Evolutionary conservation across 106 monocot species (phyloP), one percentile per base, ranked within the genome.

Genomic region (Dioscorea alata): DNA sequence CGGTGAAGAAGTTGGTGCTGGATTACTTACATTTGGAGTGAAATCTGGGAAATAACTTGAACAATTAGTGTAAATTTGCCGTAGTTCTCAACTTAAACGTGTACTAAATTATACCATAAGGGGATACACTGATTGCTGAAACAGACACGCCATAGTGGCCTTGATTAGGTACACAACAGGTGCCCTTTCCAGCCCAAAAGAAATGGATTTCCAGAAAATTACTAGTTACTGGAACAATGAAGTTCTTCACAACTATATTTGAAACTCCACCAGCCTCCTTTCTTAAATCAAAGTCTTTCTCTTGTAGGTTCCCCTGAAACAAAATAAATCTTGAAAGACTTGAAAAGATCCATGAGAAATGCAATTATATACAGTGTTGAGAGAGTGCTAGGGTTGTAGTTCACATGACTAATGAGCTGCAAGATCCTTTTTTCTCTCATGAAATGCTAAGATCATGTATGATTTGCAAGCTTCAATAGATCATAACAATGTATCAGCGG

Each of bases 171-270:
- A 86, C 68, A 72, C 80, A 86, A 49, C 83, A 83, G 59, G 90
- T 90, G 31, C 90, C 90, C 75, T 86, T 90, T 62, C 90, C 90
- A 50, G 90, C 83, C 90, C 90, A 90, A 73, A 90, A 90, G 73
- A 90, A 86, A 83, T 90, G 90, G 34, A 90, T 83, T 70, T 90
- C 90, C 15, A 90, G 78, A 63, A 90, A 83, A 64, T 90, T 90
- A 22, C 75, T 70, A 18, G 69, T 86, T 21, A 90, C 86, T n/a
- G 75, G 80, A 70, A 74, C 75, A 17, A 19, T 66, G 48, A 61
- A 86, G 5, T 66, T 10, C 67, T 61, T 86, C 65, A 48, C 65
- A 22, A 90, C 80, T 63, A 75, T 86, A 67, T 8, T 71, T 48
- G 83, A 78, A 16, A 4, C 63, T 28, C 66, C 85, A 10, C 77